Evolutionary conservation across 768 basidiomycete species (phyloP), one percentile per base, ranked within the genome.

Genomic region (Tubosaeta sp.): DNA sequence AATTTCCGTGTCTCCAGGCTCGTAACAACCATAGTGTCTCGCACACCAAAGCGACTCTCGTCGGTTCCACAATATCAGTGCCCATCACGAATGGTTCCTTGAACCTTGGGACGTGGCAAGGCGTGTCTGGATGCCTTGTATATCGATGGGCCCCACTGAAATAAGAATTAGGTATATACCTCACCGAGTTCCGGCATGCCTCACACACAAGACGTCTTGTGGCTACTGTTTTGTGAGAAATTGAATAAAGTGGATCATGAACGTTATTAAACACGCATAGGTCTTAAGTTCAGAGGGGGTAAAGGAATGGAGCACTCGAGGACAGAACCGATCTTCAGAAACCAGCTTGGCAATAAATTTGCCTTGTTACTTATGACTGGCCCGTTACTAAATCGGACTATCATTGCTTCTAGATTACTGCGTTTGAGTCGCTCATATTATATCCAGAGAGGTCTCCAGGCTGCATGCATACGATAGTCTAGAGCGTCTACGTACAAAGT

Each of bases 51-150:
- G 81, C 91, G 3, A 83, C 91, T 5, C 76, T 97, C 31, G 75
- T 97, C 43, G 94, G 95, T 17, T 77, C 87, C 17, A 85, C 89
- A 0, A 76, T 97, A 52, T 83, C 85, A 12, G 69, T 97, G 37
- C 94, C 94, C 4, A 91, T 97, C 59, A 87, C 88, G 3, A 78
- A 86, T 52, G 90, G 82, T 6, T 72, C 76, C 43, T 72, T 95
- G 58, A 89, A 86, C 56, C 72, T 97, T 46, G 94, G 94, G 11
- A 94, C 90, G 22, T 97, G 94, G 94, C 94, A 97, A 79, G 93
- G 91, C 81, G 33, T 45, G 68, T 61, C 22, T 50, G 25, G 17
- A 39, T 52, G 39, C 9, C 43, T 46, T 17, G 13, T n/a, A n/a
- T 45, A 34, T 44, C 25, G 14, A 27, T 38, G 29, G 14, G 19